These are phyloP conservation scores for Mycena olivaceomarginata DNA, from an alignment of 768 basidiomycete genomes.

Conservation along the genomic window DNA sequence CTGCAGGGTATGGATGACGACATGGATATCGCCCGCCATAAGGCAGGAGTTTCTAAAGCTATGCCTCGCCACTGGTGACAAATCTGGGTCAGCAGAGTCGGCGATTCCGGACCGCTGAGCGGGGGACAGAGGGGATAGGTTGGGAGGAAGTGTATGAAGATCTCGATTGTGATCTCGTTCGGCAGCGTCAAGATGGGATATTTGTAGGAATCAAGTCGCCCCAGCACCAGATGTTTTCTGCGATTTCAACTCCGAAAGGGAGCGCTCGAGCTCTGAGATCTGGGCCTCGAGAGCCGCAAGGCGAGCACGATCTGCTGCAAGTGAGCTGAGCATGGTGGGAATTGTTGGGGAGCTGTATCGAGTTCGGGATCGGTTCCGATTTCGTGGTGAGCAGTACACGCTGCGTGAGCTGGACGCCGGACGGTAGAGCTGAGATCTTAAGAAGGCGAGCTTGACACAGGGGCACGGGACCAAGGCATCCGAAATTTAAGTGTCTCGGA, in stretches of 20 bases:
- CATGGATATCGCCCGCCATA: neutral
- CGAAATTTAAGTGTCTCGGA: too few relatives aligned
- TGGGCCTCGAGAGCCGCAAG: neutral
- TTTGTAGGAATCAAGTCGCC: neutral
- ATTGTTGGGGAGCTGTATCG: too few relatives aligned
- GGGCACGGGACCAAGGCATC: too few relatives aligned
- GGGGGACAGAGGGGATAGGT: neutral
- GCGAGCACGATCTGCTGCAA: neutral
- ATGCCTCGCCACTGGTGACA: neutral
- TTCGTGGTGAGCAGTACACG: too few relatives aligned
- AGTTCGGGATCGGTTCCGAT: too few relatives aligned
- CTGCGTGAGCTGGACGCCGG: too few relatives aligned
- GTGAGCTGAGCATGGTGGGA: neutral
- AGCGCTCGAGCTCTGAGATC: neutral
- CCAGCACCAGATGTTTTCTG: neutral
- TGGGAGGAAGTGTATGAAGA: constrained; percentile 5
- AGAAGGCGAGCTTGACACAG: too few relatives aligned
- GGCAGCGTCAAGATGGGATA: neutral
- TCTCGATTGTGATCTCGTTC: neutral
- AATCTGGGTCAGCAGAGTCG: neutral
- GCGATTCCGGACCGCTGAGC: neutral
- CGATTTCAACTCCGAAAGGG: neutral
- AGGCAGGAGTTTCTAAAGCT: neutral
- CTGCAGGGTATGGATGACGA: neutral
- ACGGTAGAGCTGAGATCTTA: too few relatives aligned